A percentile compares a stretch with the other conserved stretches of the same genome.
These are phyloP conservation scores for Pythium aquatile DNA, from an alignment of 352 stramenopile genomes.

Conservation along the genomic window DNA sequence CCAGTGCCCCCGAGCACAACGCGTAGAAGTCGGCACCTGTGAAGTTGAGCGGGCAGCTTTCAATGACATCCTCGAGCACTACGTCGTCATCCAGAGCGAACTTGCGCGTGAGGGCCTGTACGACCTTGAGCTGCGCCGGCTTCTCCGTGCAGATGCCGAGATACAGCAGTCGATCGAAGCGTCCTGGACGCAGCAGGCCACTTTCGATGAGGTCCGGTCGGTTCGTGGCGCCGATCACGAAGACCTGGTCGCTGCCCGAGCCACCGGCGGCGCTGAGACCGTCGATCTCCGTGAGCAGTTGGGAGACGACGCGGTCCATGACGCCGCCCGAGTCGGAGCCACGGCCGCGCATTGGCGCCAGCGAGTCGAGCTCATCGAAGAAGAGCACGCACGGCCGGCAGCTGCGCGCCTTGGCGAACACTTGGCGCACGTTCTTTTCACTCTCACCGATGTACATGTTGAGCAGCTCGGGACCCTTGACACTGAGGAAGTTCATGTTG, in stretches of 20 bases:
- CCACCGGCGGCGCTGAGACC: constrained; percentile 65
- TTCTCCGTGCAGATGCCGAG: constrained; percentile 80
- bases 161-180: constrained; percentile 84
- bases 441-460: constrained; percentile 98
- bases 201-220: constrained; percentile 96
- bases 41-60: constrained; percentile 66
- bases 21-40: constrained; percentile 86
- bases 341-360: constrained; percentile 86
- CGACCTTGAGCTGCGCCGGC: constrained; percentile 72
- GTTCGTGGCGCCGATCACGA: constrained; percentile 97
- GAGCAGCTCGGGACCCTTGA: constrained; percentile 95
- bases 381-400: constrained; percentile 90
- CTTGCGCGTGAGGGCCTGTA: constrained; percentile 81
- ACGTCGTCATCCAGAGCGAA: constrained; percentile 63
- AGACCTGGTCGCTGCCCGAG: constrained; percentile 81
- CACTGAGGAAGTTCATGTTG: constrained; percentile 94
- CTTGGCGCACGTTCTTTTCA: constrained; percentile 94
- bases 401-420: constrained; percentile 90
- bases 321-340: constrained; percentile 89
- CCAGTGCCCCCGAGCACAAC: constrained; percentile 71
- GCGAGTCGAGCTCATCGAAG: constrained; percentile 93
- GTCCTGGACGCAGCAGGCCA: constrained; percentile 91
- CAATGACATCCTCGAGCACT: constrained; percentile 60
- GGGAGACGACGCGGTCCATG: constrained; percentile 96
- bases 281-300: constrained; percentile 95